Conservation (phyloP, 768 basidiomycete genomes). For the Pleurotus tuoliensis region DNA sequence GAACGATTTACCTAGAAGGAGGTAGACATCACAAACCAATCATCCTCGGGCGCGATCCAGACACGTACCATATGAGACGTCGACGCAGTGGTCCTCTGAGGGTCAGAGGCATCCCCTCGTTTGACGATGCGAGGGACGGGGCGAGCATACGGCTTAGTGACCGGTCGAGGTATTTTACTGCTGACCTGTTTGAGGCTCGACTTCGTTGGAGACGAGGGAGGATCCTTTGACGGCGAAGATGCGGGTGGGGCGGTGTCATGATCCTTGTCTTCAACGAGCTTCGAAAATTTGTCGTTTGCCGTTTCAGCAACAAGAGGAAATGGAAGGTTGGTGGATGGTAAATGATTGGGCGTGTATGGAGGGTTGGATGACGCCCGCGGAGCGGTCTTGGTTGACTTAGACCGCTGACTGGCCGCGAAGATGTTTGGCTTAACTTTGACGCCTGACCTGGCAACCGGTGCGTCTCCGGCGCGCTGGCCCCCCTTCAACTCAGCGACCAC, state of each 20-base stretch:
- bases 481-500: constrained; percentile 14
- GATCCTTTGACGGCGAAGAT: background rate
- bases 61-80: background rate
- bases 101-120: background rate
- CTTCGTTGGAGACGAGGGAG: constrained; percentile 28
- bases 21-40: too few relatives aligned
- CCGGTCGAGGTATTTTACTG: constrained; percentile 59
- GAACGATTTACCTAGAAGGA: background rate
- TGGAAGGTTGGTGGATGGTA: background rate
- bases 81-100: too few relatives aligned
- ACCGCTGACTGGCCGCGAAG: too few relatives aligned
- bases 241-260: background rate
- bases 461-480: too few relatives aligned
- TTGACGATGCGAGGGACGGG: constrained; percentile 18
- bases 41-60: background rate
- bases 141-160: constrained; percentile 54
- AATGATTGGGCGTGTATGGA: background rate
- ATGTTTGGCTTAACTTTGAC: too few relatives aligned
- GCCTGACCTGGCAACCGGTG: constrained; percentile 8
- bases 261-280: background rate
- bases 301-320: constrained; percentile 14
- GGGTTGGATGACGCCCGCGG: background rate
- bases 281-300: background rate
- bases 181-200: constrained; percentile 48
- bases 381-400: background rate